Conservation (phyloP, 768 basidiomycete genomes). For the Candolleomyces eurysporus region DNA sequence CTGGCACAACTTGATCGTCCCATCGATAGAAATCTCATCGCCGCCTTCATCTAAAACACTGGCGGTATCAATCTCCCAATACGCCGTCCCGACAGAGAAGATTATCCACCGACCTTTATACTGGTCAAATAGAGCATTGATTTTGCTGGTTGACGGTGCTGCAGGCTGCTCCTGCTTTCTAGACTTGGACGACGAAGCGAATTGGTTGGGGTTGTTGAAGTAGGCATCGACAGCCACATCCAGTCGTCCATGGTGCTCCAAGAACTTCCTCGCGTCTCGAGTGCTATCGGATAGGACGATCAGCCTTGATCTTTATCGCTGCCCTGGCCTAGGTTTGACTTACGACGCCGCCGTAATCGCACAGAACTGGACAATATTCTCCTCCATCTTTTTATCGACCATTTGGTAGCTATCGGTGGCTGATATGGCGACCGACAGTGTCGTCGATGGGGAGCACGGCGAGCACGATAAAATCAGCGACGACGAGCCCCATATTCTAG, state of each 20-base stretch:
- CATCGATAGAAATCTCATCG: slow-evolving; percentile 71
- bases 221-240: slow-evolving; percentile 76
- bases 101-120: slow-evolving; percentile 55
- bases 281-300: slow-evolving; percentile 30
- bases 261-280: slow-evolving; percentile 63
- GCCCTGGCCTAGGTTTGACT: slow-evolving; percentile 26
- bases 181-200: slow-evolving; percentile 18
- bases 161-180: slow-evolving; percentile 15
- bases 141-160: slow-evolving; percentile 50
- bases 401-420: slow-evolving; percentile 14
- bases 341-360: slow-evolving; percentile 70
- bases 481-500: no score
- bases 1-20: slow-evolving; percentile 74
- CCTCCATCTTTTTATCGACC: slow-evolving; percentile 47
- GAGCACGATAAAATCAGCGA: no score
- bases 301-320: slow-evolving; percentile 20
- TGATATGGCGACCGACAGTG: no score
- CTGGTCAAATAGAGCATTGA: slow-evolving; percentile 57
- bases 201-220: slow-evolving; percentile 53
- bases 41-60: slow-evolving; percentile 46
- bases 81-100: background rate
- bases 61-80: background rate
- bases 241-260: slow-evolving; percentile 67
- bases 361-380: slow-evolving; percentile 56
- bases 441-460: no score